phyloP scores from a whole-genome alignment of 257 asterid species.

The Paraleonurus japonicus region DNA sequence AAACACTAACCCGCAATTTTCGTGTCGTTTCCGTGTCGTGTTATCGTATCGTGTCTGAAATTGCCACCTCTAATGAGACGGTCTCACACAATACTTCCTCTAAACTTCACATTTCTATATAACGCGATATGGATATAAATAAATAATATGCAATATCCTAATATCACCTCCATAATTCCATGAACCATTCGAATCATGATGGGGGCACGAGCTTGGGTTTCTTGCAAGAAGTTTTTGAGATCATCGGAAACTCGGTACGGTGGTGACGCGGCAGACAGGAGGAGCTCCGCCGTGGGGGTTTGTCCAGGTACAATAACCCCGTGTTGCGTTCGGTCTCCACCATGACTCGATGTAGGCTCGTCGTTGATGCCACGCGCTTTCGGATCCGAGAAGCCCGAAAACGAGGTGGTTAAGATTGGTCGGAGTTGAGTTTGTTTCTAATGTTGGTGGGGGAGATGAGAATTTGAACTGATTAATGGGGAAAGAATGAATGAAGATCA shows the following conservation, averaged over 20 bases:
- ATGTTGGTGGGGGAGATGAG: background rate
- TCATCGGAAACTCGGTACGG: conserved; percentile 48
- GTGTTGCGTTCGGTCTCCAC: conserved; percentile 51
- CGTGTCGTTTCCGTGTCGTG: no score
- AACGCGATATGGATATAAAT: no score
- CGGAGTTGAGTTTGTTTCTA: background rate
- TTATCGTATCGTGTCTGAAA: no score
- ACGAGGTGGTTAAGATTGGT: conserved; percentile 52
- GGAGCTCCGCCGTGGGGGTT: conserved; percentile 30
- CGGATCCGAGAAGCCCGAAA: conserved; percentile 61
- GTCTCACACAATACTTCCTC: no score
- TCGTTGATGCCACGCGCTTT: conserved; percentile 42
- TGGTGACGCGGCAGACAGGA: conserved; percentile 56
- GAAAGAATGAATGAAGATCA: background rate
- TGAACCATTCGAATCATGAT: conserved; percentile 53
- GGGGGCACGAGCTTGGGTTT: conserved; percentile 30
- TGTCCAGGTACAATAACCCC: conserved; percentile 52
- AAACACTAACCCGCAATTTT: no score
- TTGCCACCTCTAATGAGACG: no score
- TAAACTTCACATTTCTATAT: no score
- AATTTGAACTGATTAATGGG: background rate
- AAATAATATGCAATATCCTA: no score
- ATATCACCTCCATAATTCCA: conserved; percentile 61
- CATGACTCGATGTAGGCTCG: conserved; percentile 55
- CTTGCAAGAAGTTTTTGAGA: conserved; percentile 28